These are phyloP conservation scores for Taphrina flavorubra DNA, from an alignment of 1,139 yeast genomes.

Conservation along the genomic window DNA sequence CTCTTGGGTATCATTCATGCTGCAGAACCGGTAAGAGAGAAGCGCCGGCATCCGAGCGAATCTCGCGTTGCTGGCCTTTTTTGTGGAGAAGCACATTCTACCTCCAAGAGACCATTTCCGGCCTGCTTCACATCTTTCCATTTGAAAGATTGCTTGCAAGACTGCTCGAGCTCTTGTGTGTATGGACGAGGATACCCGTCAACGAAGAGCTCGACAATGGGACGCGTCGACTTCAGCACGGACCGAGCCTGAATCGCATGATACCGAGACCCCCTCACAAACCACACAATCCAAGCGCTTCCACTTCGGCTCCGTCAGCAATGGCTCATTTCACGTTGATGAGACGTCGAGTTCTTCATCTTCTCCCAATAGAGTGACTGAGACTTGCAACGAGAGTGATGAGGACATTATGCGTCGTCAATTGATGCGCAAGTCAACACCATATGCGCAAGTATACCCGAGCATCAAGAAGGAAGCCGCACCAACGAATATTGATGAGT, in stretches of 20 bases:
- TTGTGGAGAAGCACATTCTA: neutral
- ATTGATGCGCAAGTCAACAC: conserved; percentile 9
- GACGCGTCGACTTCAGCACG: neutral
- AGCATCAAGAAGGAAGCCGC: neutral
- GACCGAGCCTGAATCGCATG: neutral
- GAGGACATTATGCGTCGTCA: conserved; percentile 4
- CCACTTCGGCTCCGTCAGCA: conserved; percentile 1
- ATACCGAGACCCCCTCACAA: neutral
- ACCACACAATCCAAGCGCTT: neutral
- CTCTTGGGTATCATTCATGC: no score
- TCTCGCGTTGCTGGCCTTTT: conserved; percentile 1
- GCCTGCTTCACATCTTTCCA: neutral
- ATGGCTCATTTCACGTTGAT: neutral
- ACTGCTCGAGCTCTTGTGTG: neutral
- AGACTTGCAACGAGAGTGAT: neutral
- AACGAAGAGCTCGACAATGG: conserved; percentile 11
- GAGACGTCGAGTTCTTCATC: neutral
- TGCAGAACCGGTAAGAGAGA: no score
- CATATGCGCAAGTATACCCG: conserved; percentile 1
- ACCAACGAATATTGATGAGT: neutral
- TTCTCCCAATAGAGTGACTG: neutral
- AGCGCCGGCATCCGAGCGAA: neutral
- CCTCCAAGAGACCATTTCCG: neutral
- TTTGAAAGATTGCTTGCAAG: no score
- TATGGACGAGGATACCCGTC: conserved; percentile 27